Conservation (phyloP, 148 eudicot genomes). For the Rheum nobile region DNA sequence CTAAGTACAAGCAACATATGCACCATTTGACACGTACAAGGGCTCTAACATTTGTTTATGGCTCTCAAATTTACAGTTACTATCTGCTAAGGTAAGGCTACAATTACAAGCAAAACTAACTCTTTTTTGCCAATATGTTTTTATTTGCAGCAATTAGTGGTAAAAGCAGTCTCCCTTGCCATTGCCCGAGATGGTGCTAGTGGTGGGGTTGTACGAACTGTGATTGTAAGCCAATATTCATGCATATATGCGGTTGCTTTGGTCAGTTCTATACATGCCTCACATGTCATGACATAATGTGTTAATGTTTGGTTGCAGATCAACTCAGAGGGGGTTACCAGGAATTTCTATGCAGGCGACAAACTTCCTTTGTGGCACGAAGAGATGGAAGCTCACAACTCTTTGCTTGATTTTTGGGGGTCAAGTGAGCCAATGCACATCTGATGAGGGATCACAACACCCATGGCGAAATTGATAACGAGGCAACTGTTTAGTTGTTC, state of each 20-base stretch:
- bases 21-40: background rate
- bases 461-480: too few species aligned
- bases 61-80: too few species aligned
- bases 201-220: constrained; percentile 94
- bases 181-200: constrained; percentile 99
- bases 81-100: background rate
- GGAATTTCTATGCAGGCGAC: constrained; percentile 77
- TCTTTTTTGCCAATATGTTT: background rate
- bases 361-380: constrained; percentile 74
- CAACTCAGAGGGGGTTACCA: constrained; percentile 56
- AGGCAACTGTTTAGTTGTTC: background rate
- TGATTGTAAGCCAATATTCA: constrained; percentile 41
- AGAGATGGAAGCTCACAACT: constrained; percentile 57
- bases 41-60: background rate
- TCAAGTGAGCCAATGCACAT: constrained; percentile 43
- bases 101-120: background rate
- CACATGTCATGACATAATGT: background rate
- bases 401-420: constrained; percentile 50
- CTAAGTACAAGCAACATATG: too few species aligned
- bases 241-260: background rate
- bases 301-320: constrained; percentile 30
- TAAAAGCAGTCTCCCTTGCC: constrained; percentile 93
- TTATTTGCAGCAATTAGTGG: constrained; percentile 56
- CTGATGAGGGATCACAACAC: background rate
- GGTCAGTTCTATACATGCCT: background rate